These are phyloP conservation scores for Boletus patriciae DNA, from an alignment of 768 basidiomycete species.

Conservation along the genomic window DNA sequence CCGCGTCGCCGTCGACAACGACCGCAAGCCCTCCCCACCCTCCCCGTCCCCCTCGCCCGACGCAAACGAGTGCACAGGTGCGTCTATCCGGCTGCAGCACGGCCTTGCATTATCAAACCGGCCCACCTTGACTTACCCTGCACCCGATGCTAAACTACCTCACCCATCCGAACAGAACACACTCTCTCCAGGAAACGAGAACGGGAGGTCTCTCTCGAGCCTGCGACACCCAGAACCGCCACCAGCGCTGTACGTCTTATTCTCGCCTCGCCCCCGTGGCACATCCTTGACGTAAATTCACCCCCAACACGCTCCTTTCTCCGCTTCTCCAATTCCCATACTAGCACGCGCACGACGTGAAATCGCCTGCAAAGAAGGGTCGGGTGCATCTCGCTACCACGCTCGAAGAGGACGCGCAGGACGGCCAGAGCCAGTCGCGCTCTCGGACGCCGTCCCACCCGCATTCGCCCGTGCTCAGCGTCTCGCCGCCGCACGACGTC, in stretches of 20 bases:
- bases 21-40: conserved; percentile 24
- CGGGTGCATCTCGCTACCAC: conserved; percentile 60
- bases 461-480: conserved; percentile 35
- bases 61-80: conserved; percentile 43
- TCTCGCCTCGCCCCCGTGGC: conserved; percentile 10
- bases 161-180: conserved; percentile 31
- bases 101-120: conserved; percentile 27
- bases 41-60: conserved; percentile 48
- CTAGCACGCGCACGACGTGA: conserved; percentile 40
- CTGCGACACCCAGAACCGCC: conserved; percentile 48
- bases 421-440: conserved; percentile 44
- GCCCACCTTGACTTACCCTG: conserved; percentile 24
- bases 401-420: conserved; percentile 54
- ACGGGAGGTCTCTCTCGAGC: conserved; percentile 76
- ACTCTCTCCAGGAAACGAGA: conserved; percentile 70
- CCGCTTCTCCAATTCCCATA: conserved; percentile 17
- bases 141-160: conserved; percentile 22
- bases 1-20: conserved; percentile 10
- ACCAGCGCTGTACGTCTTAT: conserved; percentile 36
- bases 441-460: conserved; percentile 34
- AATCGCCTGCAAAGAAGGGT: conserved; percentile 77
- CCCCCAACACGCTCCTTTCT: conserved; percentile 20
- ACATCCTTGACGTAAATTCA: conserved; percentile 31
- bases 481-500: conserved; percentile 76
- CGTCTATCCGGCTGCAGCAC: conserved; percentile 28